Conservation (phyloP, 352 stramenopile genomes). For the Pythium insidiosum region DNA sequence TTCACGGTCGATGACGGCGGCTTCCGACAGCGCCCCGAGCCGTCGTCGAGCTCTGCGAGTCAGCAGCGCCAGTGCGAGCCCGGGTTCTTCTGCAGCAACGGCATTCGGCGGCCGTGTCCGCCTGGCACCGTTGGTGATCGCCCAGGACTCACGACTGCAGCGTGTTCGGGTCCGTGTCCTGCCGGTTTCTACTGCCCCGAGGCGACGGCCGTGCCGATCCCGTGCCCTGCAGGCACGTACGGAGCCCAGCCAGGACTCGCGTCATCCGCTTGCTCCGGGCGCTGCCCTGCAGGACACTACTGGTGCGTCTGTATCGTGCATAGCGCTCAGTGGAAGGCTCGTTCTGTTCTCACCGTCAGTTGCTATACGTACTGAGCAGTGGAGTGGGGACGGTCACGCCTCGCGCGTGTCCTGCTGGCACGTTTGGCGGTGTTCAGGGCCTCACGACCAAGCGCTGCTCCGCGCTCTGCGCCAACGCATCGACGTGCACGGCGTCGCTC, state of each 20-base stretch:
- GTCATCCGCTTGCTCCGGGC: constrained; percentile 29
- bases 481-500: constrained; percentile 28
- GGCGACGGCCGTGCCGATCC: constrained; percentile 29
- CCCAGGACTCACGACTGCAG: constrained; percentile 15
- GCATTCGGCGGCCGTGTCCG: constrained; percentile 42
- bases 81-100: constrained; percentile 53
- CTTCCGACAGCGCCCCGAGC: not conserved
- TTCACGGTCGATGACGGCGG: not conserved
- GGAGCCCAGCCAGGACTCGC: constrained; percentile 23
- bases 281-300: constrained; percentile 43
- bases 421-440: constrained; percentile 23
- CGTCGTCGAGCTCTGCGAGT: not conserved
- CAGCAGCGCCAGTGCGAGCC: constrained; percentile 33
- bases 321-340: no score
- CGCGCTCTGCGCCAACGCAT: constrained; percentile 21
- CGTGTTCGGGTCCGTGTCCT: constrained; percentile 35
- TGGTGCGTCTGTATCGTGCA: constrained; percentile 49
- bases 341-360: no score
- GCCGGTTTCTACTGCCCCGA: constrained; percentile 48
- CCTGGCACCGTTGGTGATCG: constrained; percentile 37
- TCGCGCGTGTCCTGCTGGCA: constrained; percentile 32
- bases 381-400: constrained; percentile 26
- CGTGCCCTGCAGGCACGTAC: constrained; percentile 44
- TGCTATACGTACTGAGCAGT: no score
- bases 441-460: constrained; percentile 45